Evolutionary conservation across 1,284 basidiomycete species (phyloP), one percentile per base, ranked within the genome.

Genomic region (Trametes sp.): DNA sequence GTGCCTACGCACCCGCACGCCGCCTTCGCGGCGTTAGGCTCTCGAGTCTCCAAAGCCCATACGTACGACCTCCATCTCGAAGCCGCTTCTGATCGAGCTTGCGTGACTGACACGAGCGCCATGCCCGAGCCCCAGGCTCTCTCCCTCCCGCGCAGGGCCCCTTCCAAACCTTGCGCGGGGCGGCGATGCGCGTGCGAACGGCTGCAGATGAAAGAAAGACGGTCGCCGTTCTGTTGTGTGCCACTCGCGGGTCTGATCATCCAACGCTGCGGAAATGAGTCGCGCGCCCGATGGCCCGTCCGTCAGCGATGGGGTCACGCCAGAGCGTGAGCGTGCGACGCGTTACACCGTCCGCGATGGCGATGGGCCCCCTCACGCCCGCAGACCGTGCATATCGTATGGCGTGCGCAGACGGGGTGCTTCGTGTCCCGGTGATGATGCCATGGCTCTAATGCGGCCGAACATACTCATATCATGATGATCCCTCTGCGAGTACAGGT

Each of bases 101-200:
- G 59, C 53, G 21, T 54, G 52, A 60, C 59, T 49, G 53, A 60
- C 44, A 44, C 48, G 48, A 49, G 28, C 48, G 48, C 48, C 48
- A 6, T n/a, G 48, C n/a, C 29, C 48, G 28, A 49, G 28, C 19
- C 19, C 28, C 14, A 14, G 49, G 31, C 49, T 35, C 49, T 21
- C 33, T n/a, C 31, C 21, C 21, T 23, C n/a, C n/a, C n/a, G 31
- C 31, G 26, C 24, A 46, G 45, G 11, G 14, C 24, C 23, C 24
- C 24, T 28, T 13, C 45, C 45, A 46, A 46, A 46, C 24, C n/a
- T 28, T 19, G 13, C 24, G 45, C 45, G 45, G 45, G 7, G 57
- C 61, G 66, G 66, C 66, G 57, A 55, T 67, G 66, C 61, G 50
- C 66, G 66, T 67, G 66, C 61, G 66, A 67, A 67, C 41, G 54